A percentile compares a stretch with the other conserved stretches of the same genome.
phyloP scores from a whole-genome alignment of 345 rosid genomes.

The Theobroma cacao region DNA sequence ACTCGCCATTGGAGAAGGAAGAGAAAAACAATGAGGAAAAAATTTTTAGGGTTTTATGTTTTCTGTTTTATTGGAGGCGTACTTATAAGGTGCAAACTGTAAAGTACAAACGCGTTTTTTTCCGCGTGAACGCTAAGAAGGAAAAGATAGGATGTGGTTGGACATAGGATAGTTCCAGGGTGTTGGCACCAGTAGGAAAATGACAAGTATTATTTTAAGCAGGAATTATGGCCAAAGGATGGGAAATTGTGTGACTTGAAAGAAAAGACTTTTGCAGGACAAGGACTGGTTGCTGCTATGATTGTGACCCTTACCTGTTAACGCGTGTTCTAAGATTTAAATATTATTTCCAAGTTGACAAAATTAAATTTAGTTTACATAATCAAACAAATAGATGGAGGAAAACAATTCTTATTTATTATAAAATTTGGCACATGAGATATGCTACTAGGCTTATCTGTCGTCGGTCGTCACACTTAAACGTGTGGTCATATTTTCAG shows the following conservation, averaged over 20 bases:
- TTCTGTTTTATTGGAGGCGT: background rate
- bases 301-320: background rate
- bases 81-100: background rate
- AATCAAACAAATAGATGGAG: background rate
- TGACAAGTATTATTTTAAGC: background rate
- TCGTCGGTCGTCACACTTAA: background rate
- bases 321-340: background rate
- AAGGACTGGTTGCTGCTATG: background rate
- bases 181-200: background rate
- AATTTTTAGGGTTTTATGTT: background rate
- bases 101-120: background rate
- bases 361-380: background rate
- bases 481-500: background rate
- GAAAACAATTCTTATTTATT: too few species aligned
- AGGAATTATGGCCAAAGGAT: background rate
- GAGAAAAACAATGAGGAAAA: background rate
- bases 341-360: background rate
- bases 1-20: background rate
- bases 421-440: too few species aligned
- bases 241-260: background rate
- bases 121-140: constrained; percentile 4
- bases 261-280: background rate
- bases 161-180: background rate
- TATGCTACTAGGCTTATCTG: background rate
- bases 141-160: background rate